Conservation (phyloP, 768 basidiomycete genomes). For the Naganishia vishniacii region DNA sequence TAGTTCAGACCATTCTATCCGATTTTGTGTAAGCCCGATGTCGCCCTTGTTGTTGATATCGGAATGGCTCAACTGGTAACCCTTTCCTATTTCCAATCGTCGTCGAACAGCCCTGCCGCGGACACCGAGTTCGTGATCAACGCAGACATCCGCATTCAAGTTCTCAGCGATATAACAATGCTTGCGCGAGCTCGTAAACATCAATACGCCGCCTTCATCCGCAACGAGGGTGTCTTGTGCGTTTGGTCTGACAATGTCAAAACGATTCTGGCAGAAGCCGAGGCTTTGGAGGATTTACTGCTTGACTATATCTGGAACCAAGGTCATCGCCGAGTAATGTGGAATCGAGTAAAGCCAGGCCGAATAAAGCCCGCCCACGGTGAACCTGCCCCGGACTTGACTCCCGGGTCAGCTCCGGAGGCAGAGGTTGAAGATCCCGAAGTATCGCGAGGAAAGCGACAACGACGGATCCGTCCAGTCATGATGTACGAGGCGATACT, state of each 20-base stretch:
- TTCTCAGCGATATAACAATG: slow-evolving; percentile 69
- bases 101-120: background rate
- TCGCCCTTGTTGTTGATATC: too few species aligned
- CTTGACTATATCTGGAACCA: slow-evolving; percentile 72
- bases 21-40: background rate
- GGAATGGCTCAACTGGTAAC: too few species aligned
- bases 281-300: slow-evolving; percentile 60
- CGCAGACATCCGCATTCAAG: slow-evolving; percentile 73
- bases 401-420: too few species aligned
- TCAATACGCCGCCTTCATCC: slow-evolving; percentile 80
- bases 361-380: slow-evolving; percentile 30
- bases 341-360: slow-evolving; percentile 22
- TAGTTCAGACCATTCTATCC: background rate
- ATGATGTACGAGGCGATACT: slow-evolving; percentile 30
- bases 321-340: slow-evolving; percentile 38
- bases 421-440: background rate
- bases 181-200: slow-evolving; percentile 79
- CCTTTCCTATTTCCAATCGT: too few species aligned
- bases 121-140: slow-evolving; percentile 54
- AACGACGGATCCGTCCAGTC: slow-evolving; percentile 44
- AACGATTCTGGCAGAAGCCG: slow-evolving; percentile 59
- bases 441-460: slow-evolving; percentile 45
- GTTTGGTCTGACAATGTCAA: slow-evolving; percentile 80
- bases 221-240: slow-evolving; percentile 75
- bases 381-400: slow-evolving; percentile 25